Evolutionary conservation across 257 asterid species (phyloP), one percentile per base, ranked within the genome.

Genomic region (Voacanga thouarsii): DNA sequence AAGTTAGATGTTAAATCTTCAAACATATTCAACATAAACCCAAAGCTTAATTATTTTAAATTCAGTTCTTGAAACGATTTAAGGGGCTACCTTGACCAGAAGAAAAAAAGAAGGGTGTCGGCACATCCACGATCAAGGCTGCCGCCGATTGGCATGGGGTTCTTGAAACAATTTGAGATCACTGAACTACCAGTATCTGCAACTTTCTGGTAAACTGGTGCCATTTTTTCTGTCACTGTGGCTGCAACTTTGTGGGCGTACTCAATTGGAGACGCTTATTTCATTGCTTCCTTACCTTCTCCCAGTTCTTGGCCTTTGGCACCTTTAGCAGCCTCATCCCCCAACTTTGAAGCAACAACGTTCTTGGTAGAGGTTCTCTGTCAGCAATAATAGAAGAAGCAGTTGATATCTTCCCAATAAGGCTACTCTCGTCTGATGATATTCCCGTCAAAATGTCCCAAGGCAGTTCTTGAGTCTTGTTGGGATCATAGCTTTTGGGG

Each of bases 291-390:
- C 21, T 71, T 73, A 45, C 30, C 72, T 56, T 28, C 78, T 39
- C 59, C 63, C 6, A 3, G 28, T 66, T 75, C 79, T 6, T 30
- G 33, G 49, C 65, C 2, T 14, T 5, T 21, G 15, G 41, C 33
- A 12, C 39, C 71, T 19, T 57, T 75, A 67, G 56, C 60, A 44
- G 82, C 79, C 1, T 88, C 87, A 2, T 87, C 84, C 4, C 96
- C 95, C 2, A 93, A 82, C 57, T 84, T 88, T 0, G 88, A 84
- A 9, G 88, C 88, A 0, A 87, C 94, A 5, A 49, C 77, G 18
- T 88, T 83, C 81, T 89, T 90, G n/a, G 89, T 89, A 0, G 90
- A 77, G 1, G 82, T 66, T 1, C 92, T 60, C 79, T 87, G n/a
- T 76, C 88, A 0, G 89, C 84, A 37, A 89, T 70, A 7, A 55